Percentiles rank a stretch among this genome's conserved stretches.
Conservation (phyloP, 371 early-diverging fungal species). For the Mycotypha africana region DNA sequence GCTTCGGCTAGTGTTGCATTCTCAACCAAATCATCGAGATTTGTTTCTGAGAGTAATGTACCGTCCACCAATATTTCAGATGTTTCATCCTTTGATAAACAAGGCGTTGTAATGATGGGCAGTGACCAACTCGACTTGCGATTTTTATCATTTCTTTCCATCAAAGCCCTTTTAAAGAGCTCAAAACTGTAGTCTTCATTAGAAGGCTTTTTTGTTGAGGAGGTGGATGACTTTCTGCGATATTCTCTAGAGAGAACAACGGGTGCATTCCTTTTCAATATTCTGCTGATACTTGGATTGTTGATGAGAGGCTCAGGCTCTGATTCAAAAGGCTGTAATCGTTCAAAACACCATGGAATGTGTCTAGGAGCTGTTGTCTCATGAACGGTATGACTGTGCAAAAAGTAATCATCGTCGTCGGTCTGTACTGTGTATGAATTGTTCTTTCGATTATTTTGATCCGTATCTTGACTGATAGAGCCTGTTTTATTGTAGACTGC, state of each 20-base stretch:
- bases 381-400: constrained; percentile 20
- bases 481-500: constrained; percentile 34
- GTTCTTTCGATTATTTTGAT: constrained; percentile 7
- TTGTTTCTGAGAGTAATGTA: constrained; percentile 15
- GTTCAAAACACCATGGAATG: constrained; percentile 43
- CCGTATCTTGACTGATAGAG: constrained; percentile 15
- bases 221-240: constrained; percentile 20
- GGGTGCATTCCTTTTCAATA: constrained; percentile 43
- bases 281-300: constrained; percentile 44
- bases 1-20: background rate
- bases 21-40: background rate
- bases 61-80: constrained; percentile 33
- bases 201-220: constrained; percentile 6
- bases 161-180: constrained; percentile 32
- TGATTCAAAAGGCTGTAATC: constrained; percentile 50
- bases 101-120: constrained; percentile 31
- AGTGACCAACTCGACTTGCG: constrained; percentile 17
- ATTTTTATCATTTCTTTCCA: constrained; percentile 27
- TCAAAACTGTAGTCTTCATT: constrained; percentile 19
- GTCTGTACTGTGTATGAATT: too few relatives aligned
- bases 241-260: constrained; percentile 57
- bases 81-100: constrained; percentile 26
- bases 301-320: constrained; percentile 50
- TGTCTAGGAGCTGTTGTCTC: constrained; percentile 19
- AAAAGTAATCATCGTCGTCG: constrained; percentile 23